Conservation (phyloP, 805 yeast genomes). For the Candida tibetensis region DNA sequence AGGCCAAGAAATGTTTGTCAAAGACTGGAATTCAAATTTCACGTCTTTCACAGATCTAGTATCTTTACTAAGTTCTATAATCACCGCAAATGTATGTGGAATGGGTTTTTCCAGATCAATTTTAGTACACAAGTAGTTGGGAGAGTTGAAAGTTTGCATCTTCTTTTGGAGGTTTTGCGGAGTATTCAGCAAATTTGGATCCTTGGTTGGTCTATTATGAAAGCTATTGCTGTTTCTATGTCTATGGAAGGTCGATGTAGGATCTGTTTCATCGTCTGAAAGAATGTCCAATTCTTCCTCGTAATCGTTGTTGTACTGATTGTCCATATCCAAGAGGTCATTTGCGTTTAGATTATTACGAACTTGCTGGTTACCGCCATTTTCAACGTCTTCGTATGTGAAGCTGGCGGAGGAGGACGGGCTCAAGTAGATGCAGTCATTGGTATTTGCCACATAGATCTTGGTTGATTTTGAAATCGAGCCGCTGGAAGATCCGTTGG, state of each 20-base stretch:
- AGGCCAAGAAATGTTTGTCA: slow-evolving; percentile 51
- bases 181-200: slow-evolving; percentile 9
- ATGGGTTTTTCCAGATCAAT: slow-evolving; percentile 41
- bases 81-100: slow-evolving; percentile 53
- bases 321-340: slow-evolving; percentile 6
- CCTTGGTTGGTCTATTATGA: slow-evolving; percentile 3
- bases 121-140: slow-evolving; percentile 34
- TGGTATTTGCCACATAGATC: slow-evolving; percentile 36
- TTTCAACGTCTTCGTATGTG: slow-evolving; percentile 43
- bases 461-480: slow-evolving; percentile 26
- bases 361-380: slow-evolving; percentile 24
- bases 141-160: slow-evolving; percentile 26
- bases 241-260: slow-evolving; percentile 1
- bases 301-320: background rate
- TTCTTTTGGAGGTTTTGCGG: slow-evolving; percentile 17
- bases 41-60: slow-evolving; percentile 33
- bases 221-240: slow-evolving; percentile 2
- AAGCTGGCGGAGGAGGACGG: slow-evolving; percentile 39
- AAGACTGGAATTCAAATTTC: slow-evolving; percentile 41
- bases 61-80: slow-evolving; percentile 43
- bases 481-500: slow-evolving; percentile 21
- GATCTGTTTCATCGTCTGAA: slow-evolving; percentile 13
- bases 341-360: slow-evolving; percentile 3
- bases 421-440: slow-evolving; percentile 39
- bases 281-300: slow-evolving; percentile 11